Conservation (phyloP, 75 land plant genomes). For the Selaginella tamariscina region DNA sequence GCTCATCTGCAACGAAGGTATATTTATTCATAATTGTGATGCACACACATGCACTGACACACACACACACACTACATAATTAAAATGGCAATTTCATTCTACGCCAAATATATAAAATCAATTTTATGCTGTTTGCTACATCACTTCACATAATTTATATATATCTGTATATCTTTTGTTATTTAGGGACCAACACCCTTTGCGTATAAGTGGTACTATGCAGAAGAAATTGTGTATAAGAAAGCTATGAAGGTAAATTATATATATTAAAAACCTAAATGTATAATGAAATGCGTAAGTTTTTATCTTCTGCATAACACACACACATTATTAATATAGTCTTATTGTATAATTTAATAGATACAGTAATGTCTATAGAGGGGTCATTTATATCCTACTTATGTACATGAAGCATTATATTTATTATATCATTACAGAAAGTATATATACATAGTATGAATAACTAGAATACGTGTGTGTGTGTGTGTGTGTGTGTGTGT, state of each 20-base stretch:
- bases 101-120: constrained; percentile 73
- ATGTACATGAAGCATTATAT: too few relatives aligned
- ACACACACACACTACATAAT: too few relatives aligned
- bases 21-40: too few relatives aligned
- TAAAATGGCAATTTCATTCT: constrained; percentile 59
- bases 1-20: too few relatives aligned
- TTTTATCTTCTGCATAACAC: background rate
- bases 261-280: background rate
- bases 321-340: background rate
- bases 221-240: constrained; percentile 85
- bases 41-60: too few relatives aligned
- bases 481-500: too few relatives aligned
- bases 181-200: constrained; percentile 67
- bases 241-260: constrained; percentile 89
- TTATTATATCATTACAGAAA: too few relatives aligned
- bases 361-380: too few relatives aligned
- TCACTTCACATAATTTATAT: background rate
- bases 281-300: too few relatives aligned
- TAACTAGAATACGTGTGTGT: too few relatives aligned
- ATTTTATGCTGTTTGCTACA: constrained; percentile 61
- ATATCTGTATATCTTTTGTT: background rate
- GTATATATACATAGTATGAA: too few relatives aligned
- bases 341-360: background rate
- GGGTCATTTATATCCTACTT: too few relatives aligned
- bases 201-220: constrained; percentile 80